These are phyloP conservation scores for Trichoderma sp. DNA, from an alignment of 2,329 filamentous ascomycete genomes.

Conservation along the genomic window DNA sequence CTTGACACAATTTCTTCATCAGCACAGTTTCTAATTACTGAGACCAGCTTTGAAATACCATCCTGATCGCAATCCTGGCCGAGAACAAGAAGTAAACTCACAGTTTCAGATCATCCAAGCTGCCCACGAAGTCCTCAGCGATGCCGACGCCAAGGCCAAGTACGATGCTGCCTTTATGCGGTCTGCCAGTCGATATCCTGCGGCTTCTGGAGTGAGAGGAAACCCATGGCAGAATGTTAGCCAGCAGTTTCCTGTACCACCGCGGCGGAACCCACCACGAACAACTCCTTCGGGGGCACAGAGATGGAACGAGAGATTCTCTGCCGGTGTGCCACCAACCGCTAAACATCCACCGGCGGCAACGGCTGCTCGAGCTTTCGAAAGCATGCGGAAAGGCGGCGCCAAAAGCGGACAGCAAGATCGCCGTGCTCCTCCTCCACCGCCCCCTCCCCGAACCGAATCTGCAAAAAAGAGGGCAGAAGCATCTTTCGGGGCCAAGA, in stretches of 20 bases:
- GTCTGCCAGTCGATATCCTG: conserved; percentile 39
- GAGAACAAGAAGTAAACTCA: conserved; percentile 73
- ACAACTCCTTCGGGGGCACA: conserved; percentile 41
- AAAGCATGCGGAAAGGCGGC: conserved; percentile 44
- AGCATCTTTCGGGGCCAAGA: conserved; percentile 53
- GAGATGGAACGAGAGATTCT: conserved; percentile 45
- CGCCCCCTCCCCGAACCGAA: conserved; percentile 45
- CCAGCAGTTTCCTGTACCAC: conserved; percentile 51
- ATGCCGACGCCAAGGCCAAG: conserved; percentile 49
- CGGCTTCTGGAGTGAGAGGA: conserved; percentile 54
- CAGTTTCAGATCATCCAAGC: conserved; percentile 86
- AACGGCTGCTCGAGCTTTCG: conserved; percentile 43
- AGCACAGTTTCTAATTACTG: neutral
- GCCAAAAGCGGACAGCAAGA: conserved; percentile 29
- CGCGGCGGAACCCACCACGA: conserved; percentile 38
- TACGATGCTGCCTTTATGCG: conserved; percentile 50
- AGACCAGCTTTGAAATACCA: conserved; percentile 74
- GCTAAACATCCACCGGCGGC: conserved; percentile 41
- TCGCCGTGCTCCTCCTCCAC: conserved; percentile 34
- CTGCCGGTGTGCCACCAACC: conserved; percentile 42
- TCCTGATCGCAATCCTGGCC: conserved; percentile 83
- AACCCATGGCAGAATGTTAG: conserved; percentile 56
- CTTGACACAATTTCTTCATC: neutral
- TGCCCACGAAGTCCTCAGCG: conserved; percentile 71
- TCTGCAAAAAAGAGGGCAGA: conserved; percentile 54